Conservation (phyloP, 495 filamentous ascomycete genomes). For the Daldinia vernicosa region DNA sequence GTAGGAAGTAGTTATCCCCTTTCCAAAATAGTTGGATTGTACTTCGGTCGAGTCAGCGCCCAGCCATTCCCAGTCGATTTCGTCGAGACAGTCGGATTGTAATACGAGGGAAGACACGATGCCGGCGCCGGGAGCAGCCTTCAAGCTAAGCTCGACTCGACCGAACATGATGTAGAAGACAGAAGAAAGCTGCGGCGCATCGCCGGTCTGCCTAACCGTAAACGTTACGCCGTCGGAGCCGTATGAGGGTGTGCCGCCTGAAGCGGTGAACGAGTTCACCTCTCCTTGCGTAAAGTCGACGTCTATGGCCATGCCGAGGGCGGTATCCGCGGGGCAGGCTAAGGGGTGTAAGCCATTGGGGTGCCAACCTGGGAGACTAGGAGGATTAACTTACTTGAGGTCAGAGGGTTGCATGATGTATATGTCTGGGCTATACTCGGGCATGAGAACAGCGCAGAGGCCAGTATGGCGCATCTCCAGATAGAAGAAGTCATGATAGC, state of each 20-base stretch:
- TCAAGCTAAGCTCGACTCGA: constrained; percentile 74
- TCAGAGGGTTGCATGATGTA: constrained; percentile 74
- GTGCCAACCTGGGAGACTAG: background rate
- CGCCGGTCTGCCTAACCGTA: constrained; percentile 81
- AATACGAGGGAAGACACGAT: constrained; percentile 87
- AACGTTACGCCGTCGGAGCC: constrained; percentile 80
- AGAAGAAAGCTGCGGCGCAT: constrained; percentile 80
- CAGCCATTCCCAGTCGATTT: constrained; percentile 92
- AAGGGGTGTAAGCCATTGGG: constrained; percentile 31
- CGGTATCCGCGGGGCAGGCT: constrained; percentile 78
- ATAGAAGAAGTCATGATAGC: constrained; percentile 35
- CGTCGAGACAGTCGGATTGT: constrained; percentile 89
- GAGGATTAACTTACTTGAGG: constrained; percentile 61
- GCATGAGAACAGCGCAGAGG: constrained; percentile 36
- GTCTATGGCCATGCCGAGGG: constrained; percentile 78
- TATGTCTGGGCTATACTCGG: constrained; percentile 71
- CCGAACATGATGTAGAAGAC: constrained; percentile 89
- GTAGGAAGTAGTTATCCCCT: constrained; percentile 78
- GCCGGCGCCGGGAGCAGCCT: constrained; percentile 74
- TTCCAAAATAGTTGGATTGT: constrained; percentile 94
- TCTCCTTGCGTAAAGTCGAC: constrained; percentile 83
- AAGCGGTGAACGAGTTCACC: constrained; percentile 72
- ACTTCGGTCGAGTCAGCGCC: constrained; percentile 70
- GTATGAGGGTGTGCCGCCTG: constrained; percentile 72
- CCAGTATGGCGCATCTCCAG: constrained; percentile 38